Base-by-base conservation (phyloP, 2,329 filamentous ascomycete genomes). In the Hypoxylon sp. region DNA sequence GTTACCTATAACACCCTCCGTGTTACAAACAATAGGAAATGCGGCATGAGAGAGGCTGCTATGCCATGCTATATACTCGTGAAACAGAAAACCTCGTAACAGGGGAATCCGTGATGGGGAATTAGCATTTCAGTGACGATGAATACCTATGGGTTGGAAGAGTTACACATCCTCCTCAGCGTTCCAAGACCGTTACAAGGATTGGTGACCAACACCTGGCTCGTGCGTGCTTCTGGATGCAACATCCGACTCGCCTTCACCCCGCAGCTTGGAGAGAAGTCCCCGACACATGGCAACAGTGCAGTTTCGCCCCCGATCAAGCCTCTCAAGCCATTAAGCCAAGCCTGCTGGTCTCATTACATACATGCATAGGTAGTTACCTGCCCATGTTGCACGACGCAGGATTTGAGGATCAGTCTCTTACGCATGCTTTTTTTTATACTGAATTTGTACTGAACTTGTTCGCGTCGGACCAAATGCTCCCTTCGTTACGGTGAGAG, bases 401-500 rank as follows among this genome's bases (percentile, higher is more conserved):
- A 45, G 46, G 56, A 49, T 49, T 23, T 43, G 38, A 43, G 38
- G 38, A 43, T 43, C 19, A 52, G 11, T 30, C 21, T 50, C 45
- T 32, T 34, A 43, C 48, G 57, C 23, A 38, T 23, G 34, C 13
- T 9, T 9, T 36, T 19, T 13, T 5, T n/a, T 28, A 19, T 23
- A 61, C n/a, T 30, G 28, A 34, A 61, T n/a, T n/a, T 23, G 23
- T 5, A 2, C 23, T 23, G 23, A 50, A 34, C 30, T n/a, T n/a
- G 32, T 61, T 51, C 36, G 17, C 48, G 13, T 38, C 66, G 66
- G 66, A 63, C 43, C n/a, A 65, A 65, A 60, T 36, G 55, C 66
- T 68, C 66, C 65, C 28, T 45, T 49, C 36, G 32, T 25, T 19
- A 41, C n/a, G 10, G 38, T 17, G 41, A 23, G 25, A 46, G 58